These are phyloP conservation scores for Sordaria brevicollis DNA, from an alignment of 495 filamentous ascomycete species.

Conservation along the genomic window DNA sequence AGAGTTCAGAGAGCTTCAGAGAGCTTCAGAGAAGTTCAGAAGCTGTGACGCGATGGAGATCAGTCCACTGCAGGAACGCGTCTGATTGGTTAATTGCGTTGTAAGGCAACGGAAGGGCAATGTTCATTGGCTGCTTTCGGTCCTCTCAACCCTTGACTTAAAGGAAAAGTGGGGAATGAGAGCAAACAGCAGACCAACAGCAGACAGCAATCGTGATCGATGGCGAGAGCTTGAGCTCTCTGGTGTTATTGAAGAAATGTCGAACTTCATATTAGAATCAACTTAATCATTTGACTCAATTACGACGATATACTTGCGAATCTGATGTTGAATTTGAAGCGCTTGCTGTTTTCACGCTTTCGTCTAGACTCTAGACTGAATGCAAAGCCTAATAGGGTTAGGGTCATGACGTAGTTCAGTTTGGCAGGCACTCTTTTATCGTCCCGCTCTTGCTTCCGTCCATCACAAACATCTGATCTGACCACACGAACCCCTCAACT, in stretches of 20 bases:
- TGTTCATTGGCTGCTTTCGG: not conserved
- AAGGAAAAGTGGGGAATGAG: not conserved
- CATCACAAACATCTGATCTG: not conserved
- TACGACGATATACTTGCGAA: not conserved
- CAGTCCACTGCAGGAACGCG: conserved; percentile 12
- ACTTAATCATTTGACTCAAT: not conserved
- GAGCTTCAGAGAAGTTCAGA: not conserved
- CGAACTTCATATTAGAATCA: not conserved
- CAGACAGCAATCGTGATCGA: not conserved
- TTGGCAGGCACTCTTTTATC: not conserved
- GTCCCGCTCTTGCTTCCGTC: not conserved
- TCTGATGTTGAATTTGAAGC: not conserved
- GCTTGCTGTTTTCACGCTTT: not conserved
- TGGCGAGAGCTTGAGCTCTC: not conserved
- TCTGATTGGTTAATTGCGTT: conserved; percentile 17
- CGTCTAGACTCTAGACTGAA: not conserved
- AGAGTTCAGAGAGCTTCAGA: not conserved
- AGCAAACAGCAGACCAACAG: not conserved
- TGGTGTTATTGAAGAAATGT: not conserved
- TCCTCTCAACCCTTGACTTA: not conserved
- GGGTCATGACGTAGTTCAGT: conserved; percentile 11
- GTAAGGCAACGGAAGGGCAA: not conserved
- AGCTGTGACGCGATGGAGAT: conserved; percentile 20
- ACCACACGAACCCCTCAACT: not conserved
- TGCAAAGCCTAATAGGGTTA: conserved; percentile 4